phyloP scores from a whole-genome alignment of 257 asterid species.

The Euphrasia confusa region DNA sequence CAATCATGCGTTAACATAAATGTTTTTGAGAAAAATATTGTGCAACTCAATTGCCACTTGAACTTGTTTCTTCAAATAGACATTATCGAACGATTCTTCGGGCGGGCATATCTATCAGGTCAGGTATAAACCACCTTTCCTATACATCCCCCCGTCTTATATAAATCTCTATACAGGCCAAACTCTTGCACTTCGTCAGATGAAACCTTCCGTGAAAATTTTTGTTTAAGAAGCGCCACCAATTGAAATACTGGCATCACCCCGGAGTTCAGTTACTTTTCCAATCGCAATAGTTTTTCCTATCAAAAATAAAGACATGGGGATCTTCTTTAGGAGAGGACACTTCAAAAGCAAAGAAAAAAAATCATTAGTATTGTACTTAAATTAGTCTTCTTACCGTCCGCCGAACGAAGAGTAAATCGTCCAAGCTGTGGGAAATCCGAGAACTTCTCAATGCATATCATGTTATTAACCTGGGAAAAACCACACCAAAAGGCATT shows the following conservation, averaged over 20 bases:
- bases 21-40: too few species aligned
- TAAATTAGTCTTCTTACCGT: constrained; percentile 44
- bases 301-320: constrained; percentile 26
- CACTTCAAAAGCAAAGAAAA: constrained; percentile 7
- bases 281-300: constrained; percentile 77
- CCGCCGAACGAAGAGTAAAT: constrained; percentile 79
- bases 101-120: too few species aligned
- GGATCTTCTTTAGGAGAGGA: constrained; percentile 10
- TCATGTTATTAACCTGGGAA: constrained; percentile 62
- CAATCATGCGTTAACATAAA: too few species aligned
- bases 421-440: constrained; percentile 85
- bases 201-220: constrained; percentile 20
- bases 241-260: constrained; percentile 9
- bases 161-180: neutral
- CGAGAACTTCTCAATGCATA: constrained; percentile 72
- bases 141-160: too few species aligned
- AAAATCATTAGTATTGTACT: constrained; percentile 1
- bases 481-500: constrained; percentile 1
- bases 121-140: too few species aligned
- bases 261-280: constrained; percentile 35
- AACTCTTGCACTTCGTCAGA: too few species aligned
- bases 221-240: constrained; percentile 26
- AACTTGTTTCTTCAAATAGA: too few species aligned
- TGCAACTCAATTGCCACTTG: too few species aligned
- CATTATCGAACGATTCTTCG: too few species aligned